phyloP scores from a whole-genome alignment of 2,329 filamentous ascomycete species.

The Ciborinia camelliae region DNA sequence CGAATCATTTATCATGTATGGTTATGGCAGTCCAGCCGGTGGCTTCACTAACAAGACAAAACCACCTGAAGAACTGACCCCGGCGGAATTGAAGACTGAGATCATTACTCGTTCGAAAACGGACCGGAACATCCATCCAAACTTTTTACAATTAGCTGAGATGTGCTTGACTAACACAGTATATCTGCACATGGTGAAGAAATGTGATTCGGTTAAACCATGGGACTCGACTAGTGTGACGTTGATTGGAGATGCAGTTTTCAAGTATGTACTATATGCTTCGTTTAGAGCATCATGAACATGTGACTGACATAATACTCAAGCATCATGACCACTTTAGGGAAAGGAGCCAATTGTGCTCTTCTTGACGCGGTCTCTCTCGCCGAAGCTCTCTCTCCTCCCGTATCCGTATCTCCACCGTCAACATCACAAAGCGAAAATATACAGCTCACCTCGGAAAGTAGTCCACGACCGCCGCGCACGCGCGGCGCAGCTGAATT shows the following conservation, averaged over 20 bases:
- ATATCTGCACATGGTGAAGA: conserved; percentile 28
- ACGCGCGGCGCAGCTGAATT: conserved; percentile 2
- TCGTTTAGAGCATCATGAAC: not conserved
- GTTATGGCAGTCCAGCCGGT: conserved; percentile 26
- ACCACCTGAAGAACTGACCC: conserved; percentile 23
- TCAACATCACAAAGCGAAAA: not conserved
- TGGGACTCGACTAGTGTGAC: conserved; percentile 31
- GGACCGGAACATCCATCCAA: conserved; percentile 25
- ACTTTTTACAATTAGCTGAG: conserved; percentile 27
- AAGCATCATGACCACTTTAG: conserved; percentile 33
- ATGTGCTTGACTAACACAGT: conserved; percentile 27
- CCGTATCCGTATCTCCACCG: not conserved
- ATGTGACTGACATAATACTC: conserved; percentile 11
- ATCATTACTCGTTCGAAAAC: conserved; percentile 23
- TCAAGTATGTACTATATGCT: conserved; percentile 27
- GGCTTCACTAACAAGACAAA: conserved; percentile 31
- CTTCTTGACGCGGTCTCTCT: conserved; percentile 33
- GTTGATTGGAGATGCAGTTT: conserved; percentile 33
- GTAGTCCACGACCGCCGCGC: not conserved
- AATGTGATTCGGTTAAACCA: conserved; percentile 28
- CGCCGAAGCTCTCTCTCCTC: conserved; percentile 24
- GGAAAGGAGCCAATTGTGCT: conserved; percentile 35
- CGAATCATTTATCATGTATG: conserved; percentile 36
- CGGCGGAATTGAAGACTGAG: conserved; percentile 31
- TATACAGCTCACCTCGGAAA: not conserved